These are phyloP conservation scores for Cochlearia excelsa DNA, from an alignment of 345 rosid species.

Conservation along the genomic window DNA sequence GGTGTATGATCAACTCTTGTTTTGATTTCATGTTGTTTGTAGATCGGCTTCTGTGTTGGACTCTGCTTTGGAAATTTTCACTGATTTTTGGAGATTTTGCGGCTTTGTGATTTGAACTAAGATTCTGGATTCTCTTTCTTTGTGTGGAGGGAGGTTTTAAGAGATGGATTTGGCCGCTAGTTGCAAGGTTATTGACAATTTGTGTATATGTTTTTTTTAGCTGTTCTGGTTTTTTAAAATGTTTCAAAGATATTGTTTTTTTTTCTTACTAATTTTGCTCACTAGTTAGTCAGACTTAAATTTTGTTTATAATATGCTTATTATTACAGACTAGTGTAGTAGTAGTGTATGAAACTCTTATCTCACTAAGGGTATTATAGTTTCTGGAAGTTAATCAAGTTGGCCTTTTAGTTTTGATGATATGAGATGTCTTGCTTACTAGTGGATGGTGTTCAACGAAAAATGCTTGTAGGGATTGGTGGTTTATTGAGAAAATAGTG, in stretches of 20 bases:
- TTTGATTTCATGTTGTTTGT: slow-evolving; percentile 18
- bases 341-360: no score
- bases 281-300: no score
- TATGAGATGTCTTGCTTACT: not conserved
- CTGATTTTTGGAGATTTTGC: slow-evolving; percentile 32
- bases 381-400: not conserved
- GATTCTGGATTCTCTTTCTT: slow-evolving; percentile 19
- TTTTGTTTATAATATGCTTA: no score
- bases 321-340: no score
- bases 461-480: not conserved
- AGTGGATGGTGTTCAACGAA: not conserved
- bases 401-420: not conserved
- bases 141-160: not conserved
- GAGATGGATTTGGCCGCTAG: slow-evolving; percentile 73
- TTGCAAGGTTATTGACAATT: no score
- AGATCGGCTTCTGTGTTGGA: slow-evolving; percentile 50
- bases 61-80: slow-evolving; percentile 31
- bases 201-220: not conserved
- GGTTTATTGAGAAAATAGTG: not conserved
- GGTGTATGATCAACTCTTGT: slow-evolving; percentile 13
- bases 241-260: no score
- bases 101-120: slow-evolving; percentile 30
- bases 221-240: not conserved
- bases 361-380: no score
- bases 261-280: no score